These are phyloP conservation scores for Cladosporium sp. DNA, from an alignment of 2,329 filamentous ascomycete species.

Conservation along the genomic window DNA sequence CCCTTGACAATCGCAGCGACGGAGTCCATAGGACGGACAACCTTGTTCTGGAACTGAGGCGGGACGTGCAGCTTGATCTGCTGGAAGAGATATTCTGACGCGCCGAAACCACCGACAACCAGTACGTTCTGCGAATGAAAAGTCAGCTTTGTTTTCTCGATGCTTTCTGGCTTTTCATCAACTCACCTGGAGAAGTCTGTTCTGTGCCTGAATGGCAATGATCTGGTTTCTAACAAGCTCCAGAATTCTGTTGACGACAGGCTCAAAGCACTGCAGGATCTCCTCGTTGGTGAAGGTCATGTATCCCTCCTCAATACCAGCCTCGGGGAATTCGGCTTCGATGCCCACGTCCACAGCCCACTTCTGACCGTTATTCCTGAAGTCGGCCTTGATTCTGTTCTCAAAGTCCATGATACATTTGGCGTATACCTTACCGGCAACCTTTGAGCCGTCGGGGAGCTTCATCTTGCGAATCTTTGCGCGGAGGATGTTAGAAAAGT, in stretches of 20 bases:
- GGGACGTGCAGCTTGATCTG: conserved; percentile 98
- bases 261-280: conserved; percentile 97
- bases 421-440: conserved; percentile 94
- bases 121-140: conserved; percentile 68
- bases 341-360: conserved; percentile 98
- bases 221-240: conserved; percentile 97
- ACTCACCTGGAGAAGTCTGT: conserved; percentile 73
- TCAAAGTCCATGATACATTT: conserved; percentile 99
- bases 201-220: conserved; percentile 97
- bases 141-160: conserved; percentile 24
- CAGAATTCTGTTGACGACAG: conserved; percentile 92
- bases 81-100: conserved; percentile 97
- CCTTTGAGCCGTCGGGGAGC: conserved; percentile 91
- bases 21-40: conserved; percentile 97
- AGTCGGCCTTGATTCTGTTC: conserved; percentile 98
- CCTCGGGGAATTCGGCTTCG: conserved; percentile 95
- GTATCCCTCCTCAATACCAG: conserved; percentile 96
- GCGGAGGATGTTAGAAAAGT: conserved; percentile 95
- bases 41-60: conserved; percentile 96
- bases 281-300: conserved; percentile 99
- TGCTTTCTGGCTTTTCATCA: not conserved
- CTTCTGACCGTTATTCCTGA: conserved; percentile 98
- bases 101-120: conserved; percentile 96
- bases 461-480: conserved; percentile 99
- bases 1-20: conserved; percentile 98